phyloP scores from a whole-genome alignment of 345 rosid species.

The Salix purpurea region DNA sequence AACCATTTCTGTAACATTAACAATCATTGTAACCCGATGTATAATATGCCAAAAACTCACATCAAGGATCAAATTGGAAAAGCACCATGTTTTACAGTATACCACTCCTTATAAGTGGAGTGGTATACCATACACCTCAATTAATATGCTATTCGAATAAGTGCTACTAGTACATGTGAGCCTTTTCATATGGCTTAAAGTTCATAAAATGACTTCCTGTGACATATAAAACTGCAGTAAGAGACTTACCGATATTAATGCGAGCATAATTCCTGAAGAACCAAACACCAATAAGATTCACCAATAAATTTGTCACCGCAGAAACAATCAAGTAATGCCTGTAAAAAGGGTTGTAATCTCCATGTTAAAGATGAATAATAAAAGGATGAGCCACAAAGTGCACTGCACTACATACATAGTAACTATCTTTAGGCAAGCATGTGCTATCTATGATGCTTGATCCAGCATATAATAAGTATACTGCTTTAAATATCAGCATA shows the following conservation, averaged over 20 bases:
- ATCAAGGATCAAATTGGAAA: too few species aligned
- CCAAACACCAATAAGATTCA: slow-evolving; percentile 95
- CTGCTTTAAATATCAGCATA: neutral
- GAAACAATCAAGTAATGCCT: slow-evolving; percentile 99
- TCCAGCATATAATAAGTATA: neutral
- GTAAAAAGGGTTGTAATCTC: slow-evolving; percentile 17
- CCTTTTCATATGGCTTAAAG: neutral
- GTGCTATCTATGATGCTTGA: neutral
- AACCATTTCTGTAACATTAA: neutral
- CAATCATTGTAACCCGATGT: neutral
- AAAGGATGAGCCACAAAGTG: neutral
- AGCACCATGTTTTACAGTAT: neutral
- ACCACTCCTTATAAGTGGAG: neutral
- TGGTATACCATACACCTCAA: too few species aligned
- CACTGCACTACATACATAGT: neutral
- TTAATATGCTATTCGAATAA: neutral
- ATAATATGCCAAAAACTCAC: neutral
- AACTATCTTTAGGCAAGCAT: neutral
- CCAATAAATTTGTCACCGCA: slow-evolving; percentile 85
- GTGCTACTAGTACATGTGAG: neutral
- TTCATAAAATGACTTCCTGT: slow-evolving; percentile 1
- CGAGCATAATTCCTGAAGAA: slow-evolving; percentile 98
- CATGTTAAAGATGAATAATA: neutral
- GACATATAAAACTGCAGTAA: slow-evolving; percentile 1
- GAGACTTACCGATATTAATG: slow-evolving; percentile 64